Conservation (phyloP, 83 land plant species). For the Thuja plicata region DNA sequence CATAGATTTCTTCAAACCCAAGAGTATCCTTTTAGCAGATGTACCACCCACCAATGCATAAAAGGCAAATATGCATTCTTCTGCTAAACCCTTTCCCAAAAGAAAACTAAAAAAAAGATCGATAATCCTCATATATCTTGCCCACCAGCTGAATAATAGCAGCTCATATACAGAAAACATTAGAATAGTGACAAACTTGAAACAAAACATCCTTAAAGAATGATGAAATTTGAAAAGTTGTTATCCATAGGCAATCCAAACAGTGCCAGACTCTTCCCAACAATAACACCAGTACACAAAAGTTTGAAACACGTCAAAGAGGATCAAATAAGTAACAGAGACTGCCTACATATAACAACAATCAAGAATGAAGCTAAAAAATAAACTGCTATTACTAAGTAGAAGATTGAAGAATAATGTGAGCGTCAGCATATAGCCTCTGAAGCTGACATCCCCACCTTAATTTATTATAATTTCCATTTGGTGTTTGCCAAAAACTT, state of each 20-base stretch:
- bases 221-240: not conserved
- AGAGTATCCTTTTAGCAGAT: not conserved
- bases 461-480: not conserved
- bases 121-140: slow-evolving; percentile 1
- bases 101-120: not conserved
- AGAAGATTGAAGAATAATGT: not conserved
- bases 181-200: not conserved
- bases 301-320: not conserved
- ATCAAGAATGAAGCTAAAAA: not conserved
- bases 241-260: not conserved
- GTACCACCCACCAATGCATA: not conserved
- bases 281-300: not conserved
- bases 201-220: not conserved
- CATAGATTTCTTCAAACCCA: not conserved
- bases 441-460: not conserved
- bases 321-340: not conserved
- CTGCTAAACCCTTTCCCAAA: not conserved
- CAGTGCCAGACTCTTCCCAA: not conserved
- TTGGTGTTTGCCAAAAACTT: not conserved
- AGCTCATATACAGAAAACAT: not conserved
- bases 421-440: not conserved
- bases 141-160: not conserved
- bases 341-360: not conserved
- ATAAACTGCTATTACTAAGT: not conserved
- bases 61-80: not conserved